These are phyloP conservation scores for Salicornia ramosissima DNA, from an alignment of 148 eudicot genomes.

Conservation along the genomic window DNA sequence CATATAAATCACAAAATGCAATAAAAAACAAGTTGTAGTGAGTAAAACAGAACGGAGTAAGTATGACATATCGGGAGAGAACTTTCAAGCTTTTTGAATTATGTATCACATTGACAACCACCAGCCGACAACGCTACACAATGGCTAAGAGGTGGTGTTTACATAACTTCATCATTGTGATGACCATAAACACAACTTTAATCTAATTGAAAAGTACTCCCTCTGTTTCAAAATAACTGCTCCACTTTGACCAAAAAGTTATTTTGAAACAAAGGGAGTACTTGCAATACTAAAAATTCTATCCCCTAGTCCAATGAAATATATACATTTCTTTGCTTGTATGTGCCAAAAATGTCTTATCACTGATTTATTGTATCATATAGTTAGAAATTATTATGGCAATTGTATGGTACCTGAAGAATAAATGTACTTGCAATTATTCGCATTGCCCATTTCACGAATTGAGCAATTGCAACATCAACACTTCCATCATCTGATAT, in stretches of 20 bases:
- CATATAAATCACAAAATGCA: too few relatives aligned
- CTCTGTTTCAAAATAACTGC: too few relatives aligned
- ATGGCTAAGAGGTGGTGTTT: background rate
- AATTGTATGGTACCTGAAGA: conserved; percentile 48
- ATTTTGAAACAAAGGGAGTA: too few relatives aligned
- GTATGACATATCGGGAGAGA: background rate
- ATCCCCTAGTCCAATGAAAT: background rate
- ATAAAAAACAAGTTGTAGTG: too few relatives aligned
- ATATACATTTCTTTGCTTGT: background rate
- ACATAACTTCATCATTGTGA: background rate
- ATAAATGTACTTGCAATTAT: conserved; percentile 64
- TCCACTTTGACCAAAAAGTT: too few relatives aligned
- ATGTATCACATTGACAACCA: background rate
- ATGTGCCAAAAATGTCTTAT: background rate
- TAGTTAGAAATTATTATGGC: background rate
- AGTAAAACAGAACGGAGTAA: too few relatives aligned
- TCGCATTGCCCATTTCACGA: conserved; percentile 85
- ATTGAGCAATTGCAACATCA: conserved; percentile 73
- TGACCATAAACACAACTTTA: background rate
- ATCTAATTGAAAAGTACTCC: too few relatives aligned
- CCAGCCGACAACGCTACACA: background rate
- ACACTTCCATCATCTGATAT: conserved; percentile 85
- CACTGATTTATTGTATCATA: background rate
- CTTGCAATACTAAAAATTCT: too few relatives aligned
- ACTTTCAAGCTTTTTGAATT: background rate